These are phyloP conservation scores for Pontederia crassipes DNA, from an alignment of 176 grass and related monocot species.

Conservation along the genomic window DNA sequence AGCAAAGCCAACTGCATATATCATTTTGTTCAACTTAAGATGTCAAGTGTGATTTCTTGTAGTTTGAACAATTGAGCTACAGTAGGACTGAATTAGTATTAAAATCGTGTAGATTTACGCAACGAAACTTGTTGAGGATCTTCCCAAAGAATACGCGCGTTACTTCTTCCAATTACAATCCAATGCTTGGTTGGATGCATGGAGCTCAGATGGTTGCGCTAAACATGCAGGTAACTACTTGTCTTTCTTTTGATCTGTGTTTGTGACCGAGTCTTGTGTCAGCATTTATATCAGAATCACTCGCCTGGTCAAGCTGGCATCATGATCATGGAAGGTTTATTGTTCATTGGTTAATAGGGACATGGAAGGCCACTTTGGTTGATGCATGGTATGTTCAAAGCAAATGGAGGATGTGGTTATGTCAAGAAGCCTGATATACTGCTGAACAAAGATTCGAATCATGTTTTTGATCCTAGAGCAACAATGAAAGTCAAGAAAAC, in stretches of 20 bases:
- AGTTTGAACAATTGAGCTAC: too few relatives aligned
- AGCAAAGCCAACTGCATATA: not conserved
- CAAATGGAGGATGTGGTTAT: conserved; percentile 81
- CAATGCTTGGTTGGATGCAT: conserved; percentile 13
- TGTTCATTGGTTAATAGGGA: conserved; percentile 20
- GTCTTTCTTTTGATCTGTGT: not conserved
- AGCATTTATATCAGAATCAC: too few relatives aligned
- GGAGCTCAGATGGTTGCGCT: conserved; percentile 19
- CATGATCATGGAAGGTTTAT: too few relatives aligned
- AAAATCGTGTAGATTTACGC: conserved; percentile 5
- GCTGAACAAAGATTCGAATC: conserved; percentile 16
- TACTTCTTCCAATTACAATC: conserved; percentile 13
- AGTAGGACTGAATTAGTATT: too few relatives aligned
- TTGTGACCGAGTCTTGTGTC: too few relatives aligned
- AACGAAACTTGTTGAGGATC: conserved; percentile 10
- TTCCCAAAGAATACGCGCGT: not conserved
- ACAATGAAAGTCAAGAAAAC: conserved; percentile 33
- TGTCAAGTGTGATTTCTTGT: too few relatives aligned
- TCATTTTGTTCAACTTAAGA: not conserved
- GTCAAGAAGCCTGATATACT: conserved; percentile 80
- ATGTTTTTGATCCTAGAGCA: conserved; percentile 39
- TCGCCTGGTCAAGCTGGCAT: too few relatives aligned
- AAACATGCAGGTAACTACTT: conserved; percentile 14
- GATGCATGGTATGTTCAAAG: conserved; percentile 72
- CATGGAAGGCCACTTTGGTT: conserved; percentile 73